Evolutionary conservation across 2,329 filamentous ascomycete genomes (phyloP).

Genomic region (Botrytis porri): DNA sequence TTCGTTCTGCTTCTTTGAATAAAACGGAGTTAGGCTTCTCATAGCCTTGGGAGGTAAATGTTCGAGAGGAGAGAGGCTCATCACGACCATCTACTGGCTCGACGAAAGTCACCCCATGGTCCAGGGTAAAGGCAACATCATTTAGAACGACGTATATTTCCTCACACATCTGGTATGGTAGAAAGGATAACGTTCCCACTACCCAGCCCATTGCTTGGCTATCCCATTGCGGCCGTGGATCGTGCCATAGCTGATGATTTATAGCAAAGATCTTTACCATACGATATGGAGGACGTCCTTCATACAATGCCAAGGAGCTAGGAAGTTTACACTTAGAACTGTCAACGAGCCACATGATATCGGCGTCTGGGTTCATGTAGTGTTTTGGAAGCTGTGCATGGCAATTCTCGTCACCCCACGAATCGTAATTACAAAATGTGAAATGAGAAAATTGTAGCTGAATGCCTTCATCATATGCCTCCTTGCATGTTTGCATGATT

Average conservation of each 20-base stretch:
- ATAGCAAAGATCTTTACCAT: constrained; percentile 2
- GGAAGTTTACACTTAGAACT: neutral
- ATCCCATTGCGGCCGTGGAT: neutral
- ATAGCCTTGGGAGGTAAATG: neutral
- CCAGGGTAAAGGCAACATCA: neutral
- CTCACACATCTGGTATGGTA: constrained; percentile 3
- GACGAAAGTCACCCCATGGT: neutral
- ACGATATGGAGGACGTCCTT: neutral
- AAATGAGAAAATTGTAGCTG: constrained; percentile 1
- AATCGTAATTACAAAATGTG: neutral
- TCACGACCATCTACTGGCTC: neutral
- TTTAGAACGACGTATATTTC: constrained; percentile 8
- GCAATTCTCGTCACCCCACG: neutral
- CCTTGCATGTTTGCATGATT: constrained; percentile 4
- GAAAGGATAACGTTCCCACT: neutral
- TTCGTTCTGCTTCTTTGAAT: neutral
- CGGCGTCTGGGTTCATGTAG: constrained; percentile 11
- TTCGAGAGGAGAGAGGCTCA: neutral
- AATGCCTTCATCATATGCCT: neutral
- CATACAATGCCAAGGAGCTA: neutral
- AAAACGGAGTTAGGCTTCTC: neutral
- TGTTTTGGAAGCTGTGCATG: constrained; percentile 6
- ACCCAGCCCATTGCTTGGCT: neutral
- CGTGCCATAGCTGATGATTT: neutral
- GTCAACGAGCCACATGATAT: neutral